Conservation (phyloP, 305 asterid genomes). For the Plantago coronopus region DNA sequence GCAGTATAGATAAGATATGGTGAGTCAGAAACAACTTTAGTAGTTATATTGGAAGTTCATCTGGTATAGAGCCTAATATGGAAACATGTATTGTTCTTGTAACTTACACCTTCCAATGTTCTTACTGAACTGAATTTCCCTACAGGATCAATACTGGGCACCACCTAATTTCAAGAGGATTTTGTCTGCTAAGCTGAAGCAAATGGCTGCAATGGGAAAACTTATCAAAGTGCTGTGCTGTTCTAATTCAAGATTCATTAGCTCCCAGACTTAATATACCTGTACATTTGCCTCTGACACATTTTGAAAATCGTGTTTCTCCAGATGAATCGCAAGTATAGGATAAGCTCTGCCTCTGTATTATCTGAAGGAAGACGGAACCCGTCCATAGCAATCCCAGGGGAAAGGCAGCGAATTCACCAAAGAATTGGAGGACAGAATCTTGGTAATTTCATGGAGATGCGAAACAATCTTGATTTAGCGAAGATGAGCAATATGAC, state of each 20-base stretch:
- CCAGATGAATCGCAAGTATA: slow-evolving; percentile 55
- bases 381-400: slow-evolving; percentile 27
- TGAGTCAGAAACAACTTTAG: too few species aligned
- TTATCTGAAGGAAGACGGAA: slow-evolving; percentile 39
- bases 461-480: slow-evolving; percentile 42
- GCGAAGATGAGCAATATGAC: slow-evolving; percentile 54
- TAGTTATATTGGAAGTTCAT: too few species aligned
- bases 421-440: slow-evolving; percentile 32
- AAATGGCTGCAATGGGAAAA: slow-evolving; percentile 52
- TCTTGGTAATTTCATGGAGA: slow-evolving; percentile 23
- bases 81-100: neutral
- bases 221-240: slow-evolving; percentile 43
- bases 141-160: slow-evolving; percentile 57
- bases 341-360: slow-evolving; percentile 33
- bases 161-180: slow-evolving; percentile 67
- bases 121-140: slow-evolving; percentile 4
- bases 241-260: slow-evolving; percentile 2
- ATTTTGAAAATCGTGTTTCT: slow-evolving; percentile 17
- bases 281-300: neutral
- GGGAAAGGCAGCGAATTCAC: slow-evolving; percentile 38
- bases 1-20: too few species aligned
- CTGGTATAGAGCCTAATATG: too few species aligned
- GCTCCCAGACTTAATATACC: slow-evolving; percentile 2
- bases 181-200: slow-evolving; percentile 49
- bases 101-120: slow-evolving; percentile 4